A percentile compares a stretch with the other conserved stretches of the same genome.
phyloP scores from a whole-genome alignment of 768 basidiomycete genomes.

The Agaricus subrufescens region DNA sequence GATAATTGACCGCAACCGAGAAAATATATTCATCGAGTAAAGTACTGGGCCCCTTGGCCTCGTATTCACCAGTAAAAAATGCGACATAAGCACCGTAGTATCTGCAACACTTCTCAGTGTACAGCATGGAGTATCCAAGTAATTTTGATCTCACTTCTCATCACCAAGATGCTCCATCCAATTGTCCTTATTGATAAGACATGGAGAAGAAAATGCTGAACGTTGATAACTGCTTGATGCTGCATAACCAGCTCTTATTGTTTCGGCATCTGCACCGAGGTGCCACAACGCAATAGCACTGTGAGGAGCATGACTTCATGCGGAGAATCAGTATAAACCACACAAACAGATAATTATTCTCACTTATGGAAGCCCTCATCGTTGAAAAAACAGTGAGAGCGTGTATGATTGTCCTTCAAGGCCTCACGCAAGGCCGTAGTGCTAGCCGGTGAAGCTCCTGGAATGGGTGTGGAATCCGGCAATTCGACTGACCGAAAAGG shows the following conservation, averaged over 20 bases:
- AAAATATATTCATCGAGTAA: slow-evolving; percentile 64
- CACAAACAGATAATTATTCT: slow-evolving; percentile 7
- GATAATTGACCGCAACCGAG: slow-evolving; percentile 44
- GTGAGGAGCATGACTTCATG: slow-evolving; percentile 46
- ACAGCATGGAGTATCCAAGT: not conserved
- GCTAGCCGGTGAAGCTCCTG: slow-evolving; percentile 32
- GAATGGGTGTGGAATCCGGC: slow-evolving; percentile 15
- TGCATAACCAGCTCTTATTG: slow-evolving; percentile 34
- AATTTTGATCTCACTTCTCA: slow-evolving; percentile 29
- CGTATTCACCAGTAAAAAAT: slow-evolving; percentile 45
- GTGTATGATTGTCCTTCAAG: slow-evolving; percentile 46
- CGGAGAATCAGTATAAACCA: slow-evolving; percentile 24
- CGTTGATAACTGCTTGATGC: slow-evolving; percentile 30
- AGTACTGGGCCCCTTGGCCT: slow-evolving; percentile 34
- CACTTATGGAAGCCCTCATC: slow-evolving; percentile 33
- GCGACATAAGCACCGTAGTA: slow-evolving; percentile 54
- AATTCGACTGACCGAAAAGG: not conserved
- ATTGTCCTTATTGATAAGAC: slow-evolving; percentile 39
- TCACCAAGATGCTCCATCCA: slow-evolving; percentile 55
- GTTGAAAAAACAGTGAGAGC: slow-evolving; percentile 53
- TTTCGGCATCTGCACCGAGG: slow-evolving; percentile 44
- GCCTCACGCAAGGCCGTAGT: slow-evolving; percentile 32
- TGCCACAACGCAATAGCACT: slow-evolving; percentile 55
- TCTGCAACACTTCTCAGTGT: slow-evolving; percentile 23
- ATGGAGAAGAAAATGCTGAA: slow-evolving; percentile 38